A percentile compares a stretch with the other conserved stretches of the same genome.
Conservation (phyloP, 176 grass and related monocot genomes). For the Canna indica region DNA sequence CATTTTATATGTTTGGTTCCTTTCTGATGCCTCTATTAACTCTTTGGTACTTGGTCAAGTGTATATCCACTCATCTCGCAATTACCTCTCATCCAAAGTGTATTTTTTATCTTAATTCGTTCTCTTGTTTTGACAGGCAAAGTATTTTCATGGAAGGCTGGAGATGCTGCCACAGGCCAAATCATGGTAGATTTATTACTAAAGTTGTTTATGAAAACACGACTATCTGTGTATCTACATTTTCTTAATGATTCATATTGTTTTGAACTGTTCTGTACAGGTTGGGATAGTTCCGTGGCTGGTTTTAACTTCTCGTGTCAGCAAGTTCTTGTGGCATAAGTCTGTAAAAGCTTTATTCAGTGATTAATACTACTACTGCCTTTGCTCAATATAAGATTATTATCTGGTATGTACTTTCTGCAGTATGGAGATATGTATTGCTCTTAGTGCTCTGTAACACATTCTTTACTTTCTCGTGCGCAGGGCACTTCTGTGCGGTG, state of each 20-base stretch:
- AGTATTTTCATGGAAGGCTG: conserved; percentile 58
- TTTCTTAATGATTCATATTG: neutral
- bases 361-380: neutral
- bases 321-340: conserved; percentile 63
- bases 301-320: conserved; percentile 54
- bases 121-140: conserved; percentile 32
- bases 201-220: neutral
- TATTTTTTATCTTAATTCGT: neutral
- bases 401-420: neutral
- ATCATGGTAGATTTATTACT: conserved; percentile 32
- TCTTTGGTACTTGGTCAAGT: neutral
- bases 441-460: neutral
- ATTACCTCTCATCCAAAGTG: neutral
- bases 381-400: neutral
- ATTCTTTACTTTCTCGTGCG: neutral
- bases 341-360: conserved; percentile 13
- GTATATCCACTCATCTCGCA: neutral
- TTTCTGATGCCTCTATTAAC: neutral
- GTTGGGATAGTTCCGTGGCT: conserved; percentile 92
- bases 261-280: conserved; percentile 23
- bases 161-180: conserved; percentile 47
- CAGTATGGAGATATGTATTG: neutral
- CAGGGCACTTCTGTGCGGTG: neutral
- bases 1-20: neutral
- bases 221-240: neutral